Evolutionary conservation across 2,329 filamentous ascomycete genomes (phyloP), one percentile per base, ranked within the genome.

Genomic region (Taxawa tesnikishii): DNA sequence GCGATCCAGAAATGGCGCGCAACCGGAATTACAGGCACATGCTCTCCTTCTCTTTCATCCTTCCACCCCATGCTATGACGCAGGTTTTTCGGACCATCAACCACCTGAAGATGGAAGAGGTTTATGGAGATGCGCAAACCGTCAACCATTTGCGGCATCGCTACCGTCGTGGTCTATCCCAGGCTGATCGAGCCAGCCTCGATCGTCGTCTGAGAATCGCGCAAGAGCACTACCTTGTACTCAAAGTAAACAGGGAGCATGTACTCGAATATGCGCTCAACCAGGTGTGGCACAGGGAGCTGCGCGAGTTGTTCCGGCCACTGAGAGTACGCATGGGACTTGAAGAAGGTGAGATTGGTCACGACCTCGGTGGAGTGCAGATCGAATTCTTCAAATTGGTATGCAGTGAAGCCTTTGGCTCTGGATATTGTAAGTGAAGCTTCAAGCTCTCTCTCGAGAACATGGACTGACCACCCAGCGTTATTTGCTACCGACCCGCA

Each of bases 311-410:
- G 3, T 63, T 88, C 47, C 74, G 84, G 15, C 90, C 90, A 1
- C 60, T 98, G 19, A 94, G 94, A 47, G 79, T 98, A 6, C 78
- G 83, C 31, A 72, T 96, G 36, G 85, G 85, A 3, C 79, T 53
- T 10, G 77, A 83, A 19, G 67, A 68, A 32, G 83, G 84, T 17
- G 90, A 96, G 54, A 78, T 92, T 51, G 90, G 90, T 0, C 74
- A 92, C 19, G 90, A 98, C 53, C 84, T 88, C 29, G 90, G 90
- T 26, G 90, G 90, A 40, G 87, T 98, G 1, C 88, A 94, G 46
- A 87, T 94, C 51, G 90, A 98, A 42, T 96, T 94, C 52, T 96
- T 98, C 59, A 75, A 84, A 11, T 59, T 94, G 16, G 75, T 83
- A 12, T 76, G 94, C 44, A 73, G 74, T 1, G 79, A 93, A 48